These are phyloP conservation scores for Fibroporia radiculosa DNA, from an alignment of 768 basidiomycete genomes.

Conservation along the genomic window DNA sequence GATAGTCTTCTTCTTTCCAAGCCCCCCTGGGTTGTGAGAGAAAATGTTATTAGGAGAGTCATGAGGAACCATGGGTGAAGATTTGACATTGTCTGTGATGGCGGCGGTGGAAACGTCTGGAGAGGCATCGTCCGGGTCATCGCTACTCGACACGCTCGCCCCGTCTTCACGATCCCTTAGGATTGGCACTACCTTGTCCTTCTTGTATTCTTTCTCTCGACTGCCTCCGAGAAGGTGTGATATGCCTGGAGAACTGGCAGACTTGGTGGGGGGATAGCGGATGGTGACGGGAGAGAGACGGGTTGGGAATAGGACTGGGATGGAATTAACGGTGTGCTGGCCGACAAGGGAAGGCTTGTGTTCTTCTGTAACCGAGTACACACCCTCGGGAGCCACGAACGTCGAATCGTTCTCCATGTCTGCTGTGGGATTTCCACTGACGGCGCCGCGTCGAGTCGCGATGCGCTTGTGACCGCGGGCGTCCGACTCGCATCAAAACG, in stretches of 20 bases:
- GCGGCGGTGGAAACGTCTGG: slow-evolving; percentile 24
- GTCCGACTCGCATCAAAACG: too few species aligned
- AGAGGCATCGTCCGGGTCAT: slow-evolving; percentile 58
- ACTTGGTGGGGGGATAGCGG: slow-evolving; percentile 52
- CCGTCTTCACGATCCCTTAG: slow-evolving; percentile 37
- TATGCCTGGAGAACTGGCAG: slow-evolving; percentile 49
- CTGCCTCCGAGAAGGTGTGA: slow-evolving; percentile 62
- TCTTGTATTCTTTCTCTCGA: slow-evolving; percentile 43
- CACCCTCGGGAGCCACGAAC: slow-evolving; percentile 85
- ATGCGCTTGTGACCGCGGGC: not conserved
- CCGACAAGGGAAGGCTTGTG: slow-evolving; percentile 54
- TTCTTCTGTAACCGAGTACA: slow-evolving; percentile 84
- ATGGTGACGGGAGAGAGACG: slow-evolving; percentile 55
- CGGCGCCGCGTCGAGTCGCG: too few species aligned
- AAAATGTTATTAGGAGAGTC: slow-evolving; percentile 53
- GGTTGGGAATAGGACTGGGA: slow-evolving; percentile 43
- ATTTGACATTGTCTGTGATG: slow-evolving; percentile 17
- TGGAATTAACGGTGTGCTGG: slow-evolving; percentile 26
- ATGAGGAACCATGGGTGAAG: slow-evolving; percentile 33
- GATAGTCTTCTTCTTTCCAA: slow-evolving; percentile 54
- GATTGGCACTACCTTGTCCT: slow-evolving; percentile 19
- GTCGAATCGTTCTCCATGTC: slow-evolving; percentile 77
- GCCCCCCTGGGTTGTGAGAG: slow-evolving; percentile 36
- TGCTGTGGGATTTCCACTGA: too few species aligned
- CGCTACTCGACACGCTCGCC: slow-evolving; percentile 75